phyloP scores from a whole-genome alignment of 2,329 filamentous ascomycete genomes.

The Claviceps arundinis region DNA sequence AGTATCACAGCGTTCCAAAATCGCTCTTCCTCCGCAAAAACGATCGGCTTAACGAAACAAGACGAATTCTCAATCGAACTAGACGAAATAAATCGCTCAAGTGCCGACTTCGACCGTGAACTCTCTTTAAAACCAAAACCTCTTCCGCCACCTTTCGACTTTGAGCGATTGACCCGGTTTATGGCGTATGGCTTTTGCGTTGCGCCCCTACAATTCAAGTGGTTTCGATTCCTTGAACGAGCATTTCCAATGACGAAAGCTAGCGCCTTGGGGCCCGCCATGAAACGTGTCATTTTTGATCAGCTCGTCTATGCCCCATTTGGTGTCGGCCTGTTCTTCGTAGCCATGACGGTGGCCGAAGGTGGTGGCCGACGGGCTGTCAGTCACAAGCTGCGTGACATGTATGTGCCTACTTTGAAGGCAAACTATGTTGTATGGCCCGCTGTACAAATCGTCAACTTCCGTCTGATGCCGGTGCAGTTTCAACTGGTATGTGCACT shows the following conservation, averaged over 20 bases:
- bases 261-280: constrained; percentile 57
- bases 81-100: constrained; percentile 72
- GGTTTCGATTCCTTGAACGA: constrained; percentile 76
- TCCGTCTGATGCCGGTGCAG: constrained; percentile 85
- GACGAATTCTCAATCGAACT: constrained; percentile 78
- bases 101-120: constrained; percentile 51
- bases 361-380: constrained; percentile 75
- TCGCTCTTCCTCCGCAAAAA: constrained; percentile 46
- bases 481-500: constrained; percentile 71
- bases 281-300: constrained; percentile 86
- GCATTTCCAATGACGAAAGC: constrained; percentile 76
- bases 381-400: constrained; percentile 74
- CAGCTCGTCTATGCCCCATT: constrained; percentile 88
- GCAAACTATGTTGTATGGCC: constrained; percentile 96
- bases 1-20: constrained; percentile 73
- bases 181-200: constrained; percentile 97
- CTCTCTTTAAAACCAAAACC: constrained; percentile 48
- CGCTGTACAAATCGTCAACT: constrained; percentile 91
- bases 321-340: constrained; percentile 80
- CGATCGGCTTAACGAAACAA: constrained; percentile 44
- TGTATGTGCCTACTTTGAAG: constrained; percentile 88
- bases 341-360: constrained; percentile 90
- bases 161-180: constrained; percentile 85
- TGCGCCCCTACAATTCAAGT: constrained; percentile 89
- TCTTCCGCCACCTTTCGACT: constrained; percentile 79